A percentile compares a stretch with the other conserved stretches of the same genome.
Conservation (phyloP, 1,284 basidiomycete species). For the Tetrapyrgos nigripes region DNA sequence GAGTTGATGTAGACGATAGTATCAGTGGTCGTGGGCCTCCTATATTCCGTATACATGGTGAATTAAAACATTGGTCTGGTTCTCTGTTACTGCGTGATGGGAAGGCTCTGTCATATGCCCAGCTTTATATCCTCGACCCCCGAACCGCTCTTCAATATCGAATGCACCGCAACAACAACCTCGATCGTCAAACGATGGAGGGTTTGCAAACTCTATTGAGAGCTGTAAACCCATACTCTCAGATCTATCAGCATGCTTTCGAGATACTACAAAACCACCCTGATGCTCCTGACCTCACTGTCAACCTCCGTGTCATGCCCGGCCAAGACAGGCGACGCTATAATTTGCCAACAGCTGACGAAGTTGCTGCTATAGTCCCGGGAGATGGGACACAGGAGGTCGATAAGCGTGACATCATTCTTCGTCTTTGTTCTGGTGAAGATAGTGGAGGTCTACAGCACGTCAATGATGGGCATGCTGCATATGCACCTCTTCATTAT, state of each 20-base stretch:
- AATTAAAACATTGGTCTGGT: slow-evolving; percentile 37
- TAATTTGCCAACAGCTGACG: slow-evolving; percentile 44
- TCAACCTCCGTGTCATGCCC: slow-evolving; percentile 29
- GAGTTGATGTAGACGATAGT: slow-evolving; percentile 34
- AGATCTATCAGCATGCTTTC: slow-evolving; percentile 34
- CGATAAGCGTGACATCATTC: slow-evolving; percentile 38
- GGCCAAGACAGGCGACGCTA: slow-evolving; percentile 35
- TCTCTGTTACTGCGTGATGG: slow-evolving; percentile 28
- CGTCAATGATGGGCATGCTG: slow-evolving; percentile 46
- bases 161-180: slow-evolving; percentile 17
- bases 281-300: slow-evolving; percentile 18
- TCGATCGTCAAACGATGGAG: slow-evolving; percentile 28
- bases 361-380: slow-evolving; percentile 45
- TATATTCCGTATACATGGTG: slow-evolving; percentile 37
- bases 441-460: slow-evolving; percentile 19
- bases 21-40: slow-evolving; percentile 29
- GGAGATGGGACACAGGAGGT: slow-evolving; percentile 19
- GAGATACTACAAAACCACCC: slow-evolving; percentile 31
- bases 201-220: slow-evolving; percentile 33
- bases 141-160: slow-evolving; percentile 21
- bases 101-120: slow-evolving; percentile 32
- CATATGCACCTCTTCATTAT: slow-evolving; percentile 43
- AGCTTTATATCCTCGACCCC: slow-evolving; percentile 43
- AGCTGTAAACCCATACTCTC: slow-evolving; percentile 35
- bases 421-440: slow-evolving; percentile 20